These are phyloP conservation scores for Ascocoryne sarcoides DNA, from an alignment of 2,329 filamentous ascomycete species.

Conservation along the genomic window DNA sequence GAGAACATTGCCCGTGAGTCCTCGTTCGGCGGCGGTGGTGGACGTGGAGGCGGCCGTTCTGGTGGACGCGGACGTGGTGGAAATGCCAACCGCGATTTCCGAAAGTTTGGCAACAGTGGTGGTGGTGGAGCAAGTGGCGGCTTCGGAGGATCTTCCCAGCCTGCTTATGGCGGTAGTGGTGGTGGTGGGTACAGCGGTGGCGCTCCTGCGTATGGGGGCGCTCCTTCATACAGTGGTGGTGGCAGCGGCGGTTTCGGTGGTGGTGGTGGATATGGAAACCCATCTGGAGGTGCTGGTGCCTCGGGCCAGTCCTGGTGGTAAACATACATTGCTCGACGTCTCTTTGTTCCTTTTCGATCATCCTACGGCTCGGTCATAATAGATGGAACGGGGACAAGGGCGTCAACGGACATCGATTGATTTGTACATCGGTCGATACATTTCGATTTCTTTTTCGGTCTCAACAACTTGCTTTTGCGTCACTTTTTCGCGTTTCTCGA, in stretches of 20 bases:
- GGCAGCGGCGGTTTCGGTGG: slow-evolving; percentile 49
- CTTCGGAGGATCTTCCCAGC: slow-evolving; percentile 34
- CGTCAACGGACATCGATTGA: slow-evolving; percentile 21
- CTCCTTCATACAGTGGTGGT: slow-evolving; percentile 37
- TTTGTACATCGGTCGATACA: slow-evolving; percentile 15
- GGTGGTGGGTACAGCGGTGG: slow-evolving; percentile 33
- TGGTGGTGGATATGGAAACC: slow-evolving; percentile 33
- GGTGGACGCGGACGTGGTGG: slow-evolving; percentile 62
- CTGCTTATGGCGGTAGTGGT: slow-evolving; percentile 43
- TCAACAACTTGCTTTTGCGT: slow-evolving; percentile 15
- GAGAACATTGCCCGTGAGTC: slow-evolving; percentile 96
- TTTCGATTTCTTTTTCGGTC: slow-evolving; percentile 12
- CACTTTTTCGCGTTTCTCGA: slow-evolving; percentile 21
- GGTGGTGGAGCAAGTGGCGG: slow-evolving; percentile 36
- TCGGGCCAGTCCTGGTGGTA: slow-evolving; percentile 49
- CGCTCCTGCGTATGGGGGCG: slow-evolving; percentile 45
- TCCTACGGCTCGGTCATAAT: slow-evolving; percentile 13
- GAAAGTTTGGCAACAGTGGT: slow-evolving; percentile 62
- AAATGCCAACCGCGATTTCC: slow-evolving; percentile 76
- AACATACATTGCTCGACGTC: slow-evolving; percentile 17
- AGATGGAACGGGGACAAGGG: slow-evolving; percentile 22
- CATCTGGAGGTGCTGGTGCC: slow-evolving; percentile 24
- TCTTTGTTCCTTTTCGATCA: slow-evolving; percentile 14
- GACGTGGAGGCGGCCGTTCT: slow-evolving; percentile 54
- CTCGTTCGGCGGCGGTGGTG: slow-evolving; percentile 66